Evolutionary conservation across 2,329 filamentous ascomycete genomes (phyloP).

Genomic region (Aspergillus intermedius): DNA sequence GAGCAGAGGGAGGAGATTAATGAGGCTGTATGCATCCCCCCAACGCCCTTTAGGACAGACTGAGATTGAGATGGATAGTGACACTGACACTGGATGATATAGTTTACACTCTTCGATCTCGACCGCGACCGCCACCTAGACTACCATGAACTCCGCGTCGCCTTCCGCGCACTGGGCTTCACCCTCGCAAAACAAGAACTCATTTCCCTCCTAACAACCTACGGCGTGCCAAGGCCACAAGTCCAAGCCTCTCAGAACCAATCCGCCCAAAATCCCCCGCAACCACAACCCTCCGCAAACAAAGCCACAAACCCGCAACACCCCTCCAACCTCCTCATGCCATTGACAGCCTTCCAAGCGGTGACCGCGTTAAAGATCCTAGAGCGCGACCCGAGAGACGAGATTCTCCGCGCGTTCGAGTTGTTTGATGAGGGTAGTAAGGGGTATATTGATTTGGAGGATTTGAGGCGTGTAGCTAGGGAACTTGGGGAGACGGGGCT

Average conservation of each 20-base stretch:
- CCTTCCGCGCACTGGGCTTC: slow-evolving; percentile 91
- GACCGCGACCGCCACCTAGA: slow-evolving; percentile 92
- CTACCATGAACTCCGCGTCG: slow-evolving; percentile 97
- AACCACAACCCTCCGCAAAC: slow-evolving; percentile 17
- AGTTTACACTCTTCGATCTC: slow-evolving; percentile 95
- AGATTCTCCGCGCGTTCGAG: slow-evolving; percentile 84
- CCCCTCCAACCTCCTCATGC: slow-evolving; percentile 62
- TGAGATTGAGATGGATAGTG: no score
- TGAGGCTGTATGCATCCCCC: slow-evolving; percentile 64
- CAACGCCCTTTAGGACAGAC: background rate
- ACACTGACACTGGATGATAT: background rate
- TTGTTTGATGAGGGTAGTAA: slow-evolving; percentile 92
- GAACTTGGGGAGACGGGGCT: slow-evolving; percentile 83
- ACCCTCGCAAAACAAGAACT: slow-evolving; percentile 82
- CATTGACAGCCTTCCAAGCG: slow-evolving; percentile 64
- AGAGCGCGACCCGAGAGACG: slow-evolving; percentile 77
- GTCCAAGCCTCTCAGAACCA: slow-evolving; percentile 35
- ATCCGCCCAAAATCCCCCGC: slow-evolving; percentile 25
- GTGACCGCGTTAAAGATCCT: slow-evolving; percentile 75
- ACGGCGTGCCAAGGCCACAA: slow-evolving; percentile 64
- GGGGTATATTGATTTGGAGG: slow-evolving; percentile 81
- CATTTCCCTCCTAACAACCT: slow-evolving; percentile 69
- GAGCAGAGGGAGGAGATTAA: slow-evolving; percentile 91
- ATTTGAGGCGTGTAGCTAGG: slow-evolving; percentile 77
- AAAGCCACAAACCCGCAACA: slow-evolving; percentile 48